phyloP scores from a whole-genome alignment of 192 early-diverging fungal species.

The Coemansia sp. region DNA sequence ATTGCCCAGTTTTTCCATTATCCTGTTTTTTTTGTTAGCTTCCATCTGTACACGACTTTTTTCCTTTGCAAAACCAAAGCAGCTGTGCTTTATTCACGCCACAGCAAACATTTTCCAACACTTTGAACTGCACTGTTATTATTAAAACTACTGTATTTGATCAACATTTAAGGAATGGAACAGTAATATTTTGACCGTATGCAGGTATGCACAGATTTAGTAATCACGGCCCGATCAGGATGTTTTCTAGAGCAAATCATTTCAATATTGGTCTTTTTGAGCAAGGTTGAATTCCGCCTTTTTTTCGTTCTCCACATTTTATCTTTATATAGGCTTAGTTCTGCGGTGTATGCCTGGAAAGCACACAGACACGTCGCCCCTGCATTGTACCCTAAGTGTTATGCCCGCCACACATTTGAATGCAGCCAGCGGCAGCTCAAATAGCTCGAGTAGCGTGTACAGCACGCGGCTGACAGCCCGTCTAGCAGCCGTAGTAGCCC shows the following conservation, averaged over 20 bases:
- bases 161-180: no score
- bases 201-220: no score
- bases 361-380: neutral
- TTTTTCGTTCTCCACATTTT: slow-evolving; percentile 2
- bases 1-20: no score
- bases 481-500: neutral
- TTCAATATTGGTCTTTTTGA: neutral
- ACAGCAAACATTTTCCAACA: slow-evolving; percentile 21
- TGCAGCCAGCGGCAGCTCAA: neutral
- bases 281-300: neutral
- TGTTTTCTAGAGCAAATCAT: no score
- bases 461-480: slow-evolving; percentile 8
- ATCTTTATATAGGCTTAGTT: neutral
- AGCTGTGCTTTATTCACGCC: slow-evolving; percentile 38
- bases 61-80: slow-evolving; percentile 28
- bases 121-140: no score
- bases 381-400: slow-evolving; percentile 42
- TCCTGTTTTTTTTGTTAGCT: no score
- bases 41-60: no score
- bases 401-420: slow-evolving; percentile 16
- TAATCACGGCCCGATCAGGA: no score
- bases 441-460: slow-evolving; percentile 15
- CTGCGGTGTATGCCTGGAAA: slow-evolving; percentile 28
- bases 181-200: no score
- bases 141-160: no score